A percentile compares a stretch with the other conserved stretches of the same genome.
phyloP scores from a whole-genome alignment of 179 eudicot genomes.

The Pouteria campechiana region DNA sequence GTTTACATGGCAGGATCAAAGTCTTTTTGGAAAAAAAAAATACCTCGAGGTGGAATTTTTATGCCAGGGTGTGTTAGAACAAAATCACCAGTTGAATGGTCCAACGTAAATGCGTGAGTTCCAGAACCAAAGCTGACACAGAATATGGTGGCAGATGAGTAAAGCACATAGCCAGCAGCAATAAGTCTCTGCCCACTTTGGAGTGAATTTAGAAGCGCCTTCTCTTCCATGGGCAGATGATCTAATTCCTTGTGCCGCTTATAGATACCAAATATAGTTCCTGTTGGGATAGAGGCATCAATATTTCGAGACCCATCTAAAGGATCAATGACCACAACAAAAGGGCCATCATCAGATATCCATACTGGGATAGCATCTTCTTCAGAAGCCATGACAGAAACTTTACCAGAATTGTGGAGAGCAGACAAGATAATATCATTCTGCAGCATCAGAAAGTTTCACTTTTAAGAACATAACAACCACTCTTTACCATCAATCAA shows the following conservation, averaged over 20 bases:
- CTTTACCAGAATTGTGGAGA: slow-evolving; percentile 75
- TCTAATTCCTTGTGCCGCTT: slow-evolving; percentile 69
- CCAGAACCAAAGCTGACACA: slow-evolving; percentile 86
- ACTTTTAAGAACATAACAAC: no score
- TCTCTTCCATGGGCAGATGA: slow-evolving; percentile 65
- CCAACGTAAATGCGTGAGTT: slow-evolving; percentile 77
- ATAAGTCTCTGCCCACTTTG: slow-evolving; percentile 77
- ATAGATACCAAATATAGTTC: slow-evolving; percentile 89
- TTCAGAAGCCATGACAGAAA: slow-evolving; percentile 95
- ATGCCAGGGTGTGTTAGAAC: slow-evolving; percentile 71
- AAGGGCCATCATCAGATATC: slow-evolving; percentile 76
- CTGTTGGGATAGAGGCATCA: slow-evolving; percentile 98
- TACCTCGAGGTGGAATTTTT: slow-evolving; percentile 89
- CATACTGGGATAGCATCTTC: slow-evolving; percentile 89
- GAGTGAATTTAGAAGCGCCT: slow-evolving; percentile 71
- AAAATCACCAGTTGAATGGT: slow-evolving; percentile 86
- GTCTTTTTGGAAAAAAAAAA: no score
- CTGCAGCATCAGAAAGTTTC: no score
- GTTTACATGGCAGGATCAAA: no score
- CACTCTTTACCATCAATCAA: no score
- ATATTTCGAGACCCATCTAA: slow-evolving; percentile 95
- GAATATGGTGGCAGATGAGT: slow-evolving; percentile 92
- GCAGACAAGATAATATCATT: slow-evolving; percentile 79
- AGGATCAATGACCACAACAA: slow-evolving; percentile 92
- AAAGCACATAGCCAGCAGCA: slow-evolving; percentile 91